Base-by-base conservation (phyloP, 805 yeast species). In the Candida sphagnicola region DNA sequence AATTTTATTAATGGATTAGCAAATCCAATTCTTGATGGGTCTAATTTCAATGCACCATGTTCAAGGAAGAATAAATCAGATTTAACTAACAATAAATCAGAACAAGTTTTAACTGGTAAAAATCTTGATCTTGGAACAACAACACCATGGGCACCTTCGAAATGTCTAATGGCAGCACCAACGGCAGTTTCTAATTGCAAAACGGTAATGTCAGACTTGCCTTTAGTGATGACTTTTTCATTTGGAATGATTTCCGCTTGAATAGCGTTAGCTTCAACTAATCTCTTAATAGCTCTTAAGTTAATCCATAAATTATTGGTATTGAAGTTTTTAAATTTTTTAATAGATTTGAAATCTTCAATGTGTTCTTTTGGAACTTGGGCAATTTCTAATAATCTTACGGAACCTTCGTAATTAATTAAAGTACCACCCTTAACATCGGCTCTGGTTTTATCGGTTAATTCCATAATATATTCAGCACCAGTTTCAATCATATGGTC, bases 341-440 rank as follows among this genome's bases (percentile, higher is more conserved):
- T 93, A 71, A 93, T 93, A 42, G 95, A 85, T 71, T 93, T 91
- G 77, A 91, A 91, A 61, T 91, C 99, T 72, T 93, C 98, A 45
- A 88, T 91, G 61, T 91, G 98, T 63, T 89, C 97, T 67, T 90
- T 90, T 62, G 98, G 98, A 46, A 91, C 99, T 74, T 91, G 99
- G 30, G 96, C 96, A 53, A 93, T 91, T 69, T 93, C 98, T 55
- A 93, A 78, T 59, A 93, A 77, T 67, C 96, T 81, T 43, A 93
- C 95, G 59, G 84, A 81, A 47, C 97, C 98, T 51, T 88, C 91
- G 66, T 93, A 93, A 67, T 88, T 88, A 64, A 93, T 90, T 65
- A 93, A 78, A 50, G 98, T 93, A 74, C 98, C 99, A 74, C 99
- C 99, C 71, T 93, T 93, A 58, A 93, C 99, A 65, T 93, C 99